phyloP scores from a whole-genome alignment of 108 stramenopile genomes.

The Chaetoceros muelleri region DNA sequence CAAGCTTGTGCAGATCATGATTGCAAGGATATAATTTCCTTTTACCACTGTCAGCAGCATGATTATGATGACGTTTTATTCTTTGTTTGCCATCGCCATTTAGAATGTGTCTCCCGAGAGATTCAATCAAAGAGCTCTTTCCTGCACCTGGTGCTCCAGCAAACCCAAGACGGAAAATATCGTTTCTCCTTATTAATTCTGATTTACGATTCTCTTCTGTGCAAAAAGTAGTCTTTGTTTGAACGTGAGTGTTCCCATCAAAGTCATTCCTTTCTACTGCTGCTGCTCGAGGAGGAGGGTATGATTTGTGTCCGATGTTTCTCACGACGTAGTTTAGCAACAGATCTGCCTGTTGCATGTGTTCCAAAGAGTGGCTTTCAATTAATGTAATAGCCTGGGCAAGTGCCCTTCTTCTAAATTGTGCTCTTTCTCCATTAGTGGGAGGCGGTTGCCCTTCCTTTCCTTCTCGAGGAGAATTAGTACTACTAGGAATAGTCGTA shows the following conservation, averaged over 20 bases:
- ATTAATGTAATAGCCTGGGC: conserved; percentile 70
- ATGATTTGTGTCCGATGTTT: no score
- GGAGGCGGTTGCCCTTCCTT: not conserved
- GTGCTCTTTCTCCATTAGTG: not conserved
- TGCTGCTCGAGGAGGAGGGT: no score
- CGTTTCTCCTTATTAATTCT: no score
- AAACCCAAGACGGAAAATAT: conserved; percentile 72
- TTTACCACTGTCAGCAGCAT: not conserved
- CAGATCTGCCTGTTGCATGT: conserved; percentile 44
- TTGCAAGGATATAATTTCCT: no score
- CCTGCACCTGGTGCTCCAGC: conserved; percentile 67
- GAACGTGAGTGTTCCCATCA: not conserved
- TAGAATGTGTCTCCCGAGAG: conserved; percentile 56
- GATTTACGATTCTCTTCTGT: no score
- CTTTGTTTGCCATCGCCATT: conserved; percentile 5
- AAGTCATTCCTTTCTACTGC: not conserved
- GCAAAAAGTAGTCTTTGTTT: no score
- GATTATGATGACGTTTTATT: not conserved
- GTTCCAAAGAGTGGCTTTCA: conserved; percentile 40
- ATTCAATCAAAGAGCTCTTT: conserved; percentile 46
- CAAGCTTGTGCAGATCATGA: conserved; percentile 32
- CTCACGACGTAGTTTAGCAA: conserved; percentile 39
- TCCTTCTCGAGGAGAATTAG: not conserved
- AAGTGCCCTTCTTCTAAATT: conserved; percentile 36
- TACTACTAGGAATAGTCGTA: not conserved